A percentile compares a stretch with the other conserved stretches of the same genome.
These are phyloP conservation scores for Fusarium sp. DNA, from an alignment of 2,329 filamentous ascomycete genomes.

Conservation along the genomic window DNA sequence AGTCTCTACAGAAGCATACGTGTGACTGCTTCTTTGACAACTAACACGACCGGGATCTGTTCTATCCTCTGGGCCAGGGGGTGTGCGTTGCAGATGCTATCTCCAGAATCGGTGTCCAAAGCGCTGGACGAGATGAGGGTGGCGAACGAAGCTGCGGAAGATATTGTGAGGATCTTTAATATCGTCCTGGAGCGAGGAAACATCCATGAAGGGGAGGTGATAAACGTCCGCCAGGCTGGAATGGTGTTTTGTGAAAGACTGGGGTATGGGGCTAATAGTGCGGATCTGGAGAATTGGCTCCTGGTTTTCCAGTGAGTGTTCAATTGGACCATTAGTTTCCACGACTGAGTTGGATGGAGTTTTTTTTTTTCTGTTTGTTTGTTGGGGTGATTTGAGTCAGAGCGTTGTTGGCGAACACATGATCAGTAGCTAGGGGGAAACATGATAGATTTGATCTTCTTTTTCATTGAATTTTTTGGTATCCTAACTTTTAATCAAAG, in stretches of 20 bases:
- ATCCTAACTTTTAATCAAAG: background rate
- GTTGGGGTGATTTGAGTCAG: background rate
- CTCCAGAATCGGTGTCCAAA: background rate
- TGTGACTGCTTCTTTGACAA: constrained; percentile 2
- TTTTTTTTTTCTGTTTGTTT: background rate
- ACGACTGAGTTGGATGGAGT: background rate
- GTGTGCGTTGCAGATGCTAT: constrained; percentile 3
- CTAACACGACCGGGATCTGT: constrained; percentile 10
- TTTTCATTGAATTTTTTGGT: constrained; percentile 2
- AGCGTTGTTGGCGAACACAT: background rate
- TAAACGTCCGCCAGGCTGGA: background rate
- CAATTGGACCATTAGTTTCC: background rate
- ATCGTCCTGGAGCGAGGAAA: background rate
- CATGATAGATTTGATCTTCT: background rate
- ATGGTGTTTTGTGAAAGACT: constrained; percentile 1
- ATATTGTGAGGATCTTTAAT: background rate
- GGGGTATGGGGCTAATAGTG: background rate
- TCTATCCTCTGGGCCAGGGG: constrained; percentile 14
- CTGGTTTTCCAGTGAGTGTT: background rate
- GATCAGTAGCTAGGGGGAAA: background rate
- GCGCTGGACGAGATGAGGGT: background rate
- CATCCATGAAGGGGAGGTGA: background rate
- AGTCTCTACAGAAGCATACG: background rate
- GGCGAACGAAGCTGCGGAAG: background rate
- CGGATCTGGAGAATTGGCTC: background rate